Conservation (phyloP, 371 early-diverging fungal genomes). For the Syncephalastrum contaminatum region DNA sequence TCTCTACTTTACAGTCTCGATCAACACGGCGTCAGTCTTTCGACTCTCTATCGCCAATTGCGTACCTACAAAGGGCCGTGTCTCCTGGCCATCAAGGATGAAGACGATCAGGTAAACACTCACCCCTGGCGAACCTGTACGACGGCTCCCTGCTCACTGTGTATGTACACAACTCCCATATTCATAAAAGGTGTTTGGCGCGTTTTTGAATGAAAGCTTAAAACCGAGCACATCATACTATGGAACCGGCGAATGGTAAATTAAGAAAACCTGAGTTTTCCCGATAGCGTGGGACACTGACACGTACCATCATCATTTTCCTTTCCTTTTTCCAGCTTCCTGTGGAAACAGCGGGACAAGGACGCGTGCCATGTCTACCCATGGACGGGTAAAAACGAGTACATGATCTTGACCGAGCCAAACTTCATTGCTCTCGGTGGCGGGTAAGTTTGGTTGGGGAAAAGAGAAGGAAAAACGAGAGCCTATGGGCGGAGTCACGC, state of each 20-base stretch:
- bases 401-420: conserved; percentile 79
- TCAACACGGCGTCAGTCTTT: conserved; percentile 88
- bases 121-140: conserved; percentile 10
- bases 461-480: not conserved
- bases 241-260: conserved; percentile 92
- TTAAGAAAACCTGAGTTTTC: conserved; percentile 1
- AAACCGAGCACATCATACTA: conserved; percentile 70
- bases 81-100: conserved; percentile 71
- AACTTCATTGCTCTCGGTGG: conserved; percentile 91
- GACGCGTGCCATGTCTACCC: conserved; percentile 58
- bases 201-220: conserved; percentile 78
- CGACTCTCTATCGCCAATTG: conserved; percentile 68
- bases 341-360: conserved; percentile 28
- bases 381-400: conserved; percentile 90
- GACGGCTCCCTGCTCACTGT: not conserved
- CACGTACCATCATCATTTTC: not conserved
- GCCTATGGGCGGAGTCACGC: too few species aligned
- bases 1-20: conserved; percentile 84
- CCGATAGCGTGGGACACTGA: not conserved
- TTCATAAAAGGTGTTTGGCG: conserved; percentile 79
- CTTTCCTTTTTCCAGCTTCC: conserved; percentile 21
- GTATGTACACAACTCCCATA: not conserved
- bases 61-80: conserved; percentile 65
- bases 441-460: conserved; percentile 55
- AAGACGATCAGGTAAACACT: conserved; percentile 45